Evolutionary conservation across 208 protist species (phyloP), one percentile per base, ranked within the genome.

Genomic region (Trypanosoma conorhini): DNA sequence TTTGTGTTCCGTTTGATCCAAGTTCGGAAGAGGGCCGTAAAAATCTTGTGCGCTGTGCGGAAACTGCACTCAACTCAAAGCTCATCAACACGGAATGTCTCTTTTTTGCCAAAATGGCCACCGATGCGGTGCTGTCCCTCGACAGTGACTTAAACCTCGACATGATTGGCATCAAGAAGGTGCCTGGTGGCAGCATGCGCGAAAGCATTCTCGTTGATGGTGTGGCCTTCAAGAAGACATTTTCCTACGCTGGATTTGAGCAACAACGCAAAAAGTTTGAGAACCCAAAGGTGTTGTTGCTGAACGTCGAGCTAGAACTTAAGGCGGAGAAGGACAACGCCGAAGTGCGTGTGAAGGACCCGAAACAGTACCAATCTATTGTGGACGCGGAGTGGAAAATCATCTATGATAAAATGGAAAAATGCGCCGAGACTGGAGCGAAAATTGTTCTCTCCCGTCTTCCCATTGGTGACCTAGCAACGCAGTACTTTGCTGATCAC

Each of bases 141-240:
- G 98, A 99, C 76, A 68, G 75, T 26, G 96, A 99, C 68, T 88
- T 99, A 61, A 94, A 98, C 68, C 81, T 99, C 24, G 90, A 99
- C 54, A 93, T 99, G 82, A 98, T 99, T 78, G 99, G 99, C 33
- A 98, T 99, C 58, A 99, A 99, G 86, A 99, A 99, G 83, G 98
- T 99, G 28, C 77, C 84, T n/a, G 99, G 99, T 71, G 99, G 99
- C 62, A 94, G 98, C 71, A 95, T 99, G 84, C 69, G 97, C 79
- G 99, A 99, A 48, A 99, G 98, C 58, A 65, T 99, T 12, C 90
- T 99, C 31, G 96, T 99, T 57, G 87, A 99, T 59, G 99, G 99
- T 67, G 99, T 99, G 22, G 99, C 99, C 1, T 99, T 99, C 94
- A 99, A 99, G 89, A 99, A 99, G 88, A 99, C 99, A 38, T 99